Percentiles rank a stretch among this genome's conserved stretches.
Conservation (phyloP, 371 early-diverging fungal species). For the Apophysomyces sp. region DNA sequence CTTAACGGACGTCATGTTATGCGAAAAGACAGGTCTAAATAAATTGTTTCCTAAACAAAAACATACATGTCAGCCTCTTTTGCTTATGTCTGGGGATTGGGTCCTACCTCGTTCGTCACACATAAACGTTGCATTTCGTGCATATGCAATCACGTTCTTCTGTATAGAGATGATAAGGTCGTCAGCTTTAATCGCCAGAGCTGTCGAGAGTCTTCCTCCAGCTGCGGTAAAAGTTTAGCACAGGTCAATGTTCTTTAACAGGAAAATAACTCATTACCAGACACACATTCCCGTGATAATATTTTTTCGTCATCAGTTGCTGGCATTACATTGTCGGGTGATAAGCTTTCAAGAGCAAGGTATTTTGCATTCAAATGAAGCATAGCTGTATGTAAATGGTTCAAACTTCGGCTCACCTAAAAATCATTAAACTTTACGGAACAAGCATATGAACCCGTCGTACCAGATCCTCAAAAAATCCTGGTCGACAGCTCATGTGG, state of each 20-base stretch:
- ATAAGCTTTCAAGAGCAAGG: slow-evolving; percentile 33
- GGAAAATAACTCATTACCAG: slow-evolving; percentile 28
- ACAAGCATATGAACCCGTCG: slow-evolving; percentile 3
- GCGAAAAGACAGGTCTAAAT: no score
- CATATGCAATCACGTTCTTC: slow-evolving; percentile 17
- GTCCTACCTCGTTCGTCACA: slow-evolving; percentile 7
- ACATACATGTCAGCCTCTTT: not conserved
- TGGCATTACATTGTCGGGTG: slow-evolving; percentile 39
- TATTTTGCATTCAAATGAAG: slow-evolving; percentile 45
- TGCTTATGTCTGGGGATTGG: not conserved
- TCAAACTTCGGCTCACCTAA: slow-evolving; percentile 21
- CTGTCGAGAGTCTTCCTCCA: not conserved
- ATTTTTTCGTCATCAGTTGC: slow-evolving; percentile 34
- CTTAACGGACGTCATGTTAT: no score
- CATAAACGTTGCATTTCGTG: slow-evolving; percentile 16
- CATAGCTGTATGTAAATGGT: slow-evolving; percentile 50
- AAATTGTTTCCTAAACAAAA: not conserved
- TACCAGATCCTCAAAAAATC: slow-evolving; percentile 38
- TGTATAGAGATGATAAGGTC: slow-evolving; percentile 11
- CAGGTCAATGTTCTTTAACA: not conserved
- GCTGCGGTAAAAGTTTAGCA: not conserved
- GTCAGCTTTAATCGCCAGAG: slow-evolving; percentile 10
- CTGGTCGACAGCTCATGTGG: slow-evolving; percentile 41
- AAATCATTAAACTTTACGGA: not conserved
- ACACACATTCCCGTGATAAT: slow-evolving; percentile 33